These are phyloP conservation scores for Ruellia speciosa DNA, from an alignment of 305 asterid genomes.

Conservation along the genomic window DNA sequence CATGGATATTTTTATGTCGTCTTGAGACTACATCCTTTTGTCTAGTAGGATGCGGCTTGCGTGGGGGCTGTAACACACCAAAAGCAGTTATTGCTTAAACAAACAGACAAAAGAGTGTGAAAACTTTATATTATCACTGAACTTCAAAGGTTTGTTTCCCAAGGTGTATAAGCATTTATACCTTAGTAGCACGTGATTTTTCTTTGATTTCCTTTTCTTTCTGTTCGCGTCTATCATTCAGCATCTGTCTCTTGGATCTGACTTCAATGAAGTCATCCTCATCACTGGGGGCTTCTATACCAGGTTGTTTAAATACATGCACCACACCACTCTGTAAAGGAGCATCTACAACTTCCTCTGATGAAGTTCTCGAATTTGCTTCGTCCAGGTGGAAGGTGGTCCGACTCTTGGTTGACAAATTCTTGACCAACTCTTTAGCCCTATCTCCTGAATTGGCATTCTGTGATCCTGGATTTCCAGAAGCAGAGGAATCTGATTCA, in stretches of 20 bases:
- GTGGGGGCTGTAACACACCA: conserved; percentile 41
- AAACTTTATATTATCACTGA: conserved; percentile 14
- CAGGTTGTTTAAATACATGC: conserved; percentile 80
- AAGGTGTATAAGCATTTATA: conserved; percentile 24
- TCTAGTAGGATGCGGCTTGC: conserved; percentile 40
- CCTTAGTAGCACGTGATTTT: conserved; percentile 62
- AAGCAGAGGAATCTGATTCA: conserved; percentile 34
- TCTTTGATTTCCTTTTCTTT: conserved; percentile 84
- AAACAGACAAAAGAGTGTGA: conserved; percentile 6
- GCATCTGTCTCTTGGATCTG: conserved; percentile 92
- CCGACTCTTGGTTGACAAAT: conserved; percentile 28
- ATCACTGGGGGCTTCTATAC: conserved; percentile 88
- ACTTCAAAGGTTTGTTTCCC: background rate
- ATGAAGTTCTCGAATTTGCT: conserved; percentile 42
- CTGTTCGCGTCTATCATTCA: conserved; percentile 88
- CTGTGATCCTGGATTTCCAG: conserved; percentile 34
- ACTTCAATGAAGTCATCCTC: conserved; percentile 97
- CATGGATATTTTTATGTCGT: conserved; percentile 34
- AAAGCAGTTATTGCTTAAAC: conserved; percentile 6
- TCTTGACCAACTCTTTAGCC: conserved; percentile 37
- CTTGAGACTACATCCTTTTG: conserved; percentile 38
- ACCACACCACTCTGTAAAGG: conserved; percentile 96
- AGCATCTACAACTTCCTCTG: conserved; percentile 86
- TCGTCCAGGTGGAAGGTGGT: conserved; percentile 34
- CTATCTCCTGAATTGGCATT: conserved; percentile 37